A percentile compares a stretch with the other conserved stretches of the same genome.
Conservation (phyloP, 495 filamentous ascomycete genomes). For the Aspergillus biplanus region DNA sequence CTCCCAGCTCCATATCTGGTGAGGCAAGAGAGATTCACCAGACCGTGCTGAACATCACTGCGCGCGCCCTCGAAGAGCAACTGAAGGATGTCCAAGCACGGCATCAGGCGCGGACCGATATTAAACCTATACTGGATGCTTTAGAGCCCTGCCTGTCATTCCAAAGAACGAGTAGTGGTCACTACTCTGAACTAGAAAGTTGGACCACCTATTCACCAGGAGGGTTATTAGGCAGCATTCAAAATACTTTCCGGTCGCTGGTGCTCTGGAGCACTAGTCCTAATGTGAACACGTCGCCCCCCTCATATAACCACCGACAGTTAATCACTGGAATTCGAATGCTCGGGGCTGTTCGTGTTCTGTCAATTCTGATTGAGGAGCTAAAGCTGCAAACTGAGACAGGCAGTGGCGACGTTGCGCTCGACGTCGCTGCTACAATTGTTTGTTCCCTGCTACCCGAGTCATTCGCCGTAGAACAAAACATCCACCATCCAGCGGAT, state of each 20-base stretch:
- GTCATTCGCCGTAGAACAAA: constrained; percentile 49
- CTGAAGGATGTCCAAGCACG: constrained; percentile 72
- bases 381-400: constrained; percentile 58
- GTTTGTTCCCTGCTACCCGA: constrained; percentile 70
- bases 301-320: constrained; percentile 79
- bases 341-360: constrained; percentile 66
- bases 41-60: constrained; percentile 81
- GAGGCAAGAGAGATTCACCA: constrained; percentile 82
- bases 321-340: constrained; percentile 67
- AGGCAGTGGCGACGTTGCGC: constrained; percentile 62
- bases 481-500: constrained; percentile 41
- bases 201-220: constrained; percentile 69
- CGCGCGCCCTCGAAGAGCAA: constrained; percentile 73
- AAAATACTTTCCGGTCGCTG: constrained; percentile 68
- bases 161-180: constrained; percentile 64
- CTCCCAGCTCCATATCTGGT: constrained; percentile 73
- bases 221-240: constrained; percentile 64
- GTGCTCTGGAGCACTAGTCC: constrained; percentile 72
- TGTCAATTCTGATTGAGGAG: constrained; percentile 70
- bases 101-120: constrained; percentile 67
- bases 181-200: constrained; percentile 72
- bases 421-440: constrained; percentile 75
- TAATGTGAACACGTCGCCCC: constrained; percentile 66
- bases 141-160: constrained; percentile 72
- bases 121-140: constrained; percentile 70